These are phyloP conservation scores for Platanthera zijinensis DNA, from an alignment of 106 monocot species.

Conservation along the genomic window DNA sequence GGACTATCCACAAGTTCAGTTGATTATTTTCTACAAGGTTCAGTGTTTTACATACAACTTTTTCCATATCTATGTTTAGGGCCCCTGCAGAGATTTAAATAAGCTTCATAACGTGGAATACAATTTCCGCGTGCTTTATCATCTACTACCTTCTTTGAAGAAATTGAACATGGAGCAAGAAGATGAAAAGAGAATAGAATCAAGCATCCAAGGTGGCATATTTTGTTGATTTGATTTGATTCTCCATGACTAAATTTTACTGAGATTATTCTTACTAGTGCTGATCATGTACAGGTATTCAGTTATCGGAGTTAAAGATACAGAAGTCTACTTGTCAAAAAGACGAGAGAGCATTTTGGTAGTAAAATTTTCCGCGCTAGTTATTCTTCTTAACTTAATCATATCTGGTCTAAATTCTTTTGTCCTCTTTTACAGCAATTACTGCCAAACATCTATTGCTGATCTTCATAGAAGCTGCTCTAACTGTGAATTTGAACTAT, in stretches of 20 bases:
- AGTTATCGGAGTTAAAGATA: conserved; percentile 19
- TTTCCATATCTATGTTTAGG: background rate
- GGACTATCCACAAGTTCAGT: background rate
- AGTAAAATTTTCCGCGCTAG: background rate
- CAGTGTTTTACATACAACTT: background rate
- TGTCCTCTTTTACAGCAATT: conserved; percentile 31
- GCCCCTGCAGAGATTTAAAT: background rate
- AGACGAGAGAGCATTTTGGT: conserved; percentile 74
- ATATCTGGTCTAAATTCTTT: background rate
- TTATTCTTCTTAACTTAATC: background rate
- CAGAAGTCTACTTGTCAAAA: conserved; percentile 23
- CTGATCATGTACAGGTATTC: conserved; percentile 17
- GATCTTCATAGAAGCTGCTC: conserved; percentile 62
- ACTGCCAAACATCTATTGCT: conserved; percentile 63
- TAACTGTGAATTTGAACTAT: conserved; percentile 64
- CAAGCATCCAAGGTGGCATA: conserved; percentile 37
- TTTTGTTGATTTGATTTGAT: conserved; percentile 1
- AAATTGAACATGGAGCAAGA: conserved; percentile 24
- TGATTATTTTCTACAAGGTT: background rate
- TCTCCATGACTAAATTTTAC: background rate
- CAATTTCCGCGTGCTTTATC: conserved; percentile 10
- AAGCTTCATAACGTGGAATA: conserved; percentile 15
- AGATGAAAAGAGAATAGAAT: conserved; percentile 34
- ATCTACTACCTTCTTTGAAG: conserved; percentile 28
- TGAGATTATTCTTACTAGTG: background rate